Percentiles rank a stretch among this genome's conserved stretches.
Evolutionary conservation across 345 rosid genomes (phyloP).

Genomic region (Eucalyptus pauciflora): DNA sequence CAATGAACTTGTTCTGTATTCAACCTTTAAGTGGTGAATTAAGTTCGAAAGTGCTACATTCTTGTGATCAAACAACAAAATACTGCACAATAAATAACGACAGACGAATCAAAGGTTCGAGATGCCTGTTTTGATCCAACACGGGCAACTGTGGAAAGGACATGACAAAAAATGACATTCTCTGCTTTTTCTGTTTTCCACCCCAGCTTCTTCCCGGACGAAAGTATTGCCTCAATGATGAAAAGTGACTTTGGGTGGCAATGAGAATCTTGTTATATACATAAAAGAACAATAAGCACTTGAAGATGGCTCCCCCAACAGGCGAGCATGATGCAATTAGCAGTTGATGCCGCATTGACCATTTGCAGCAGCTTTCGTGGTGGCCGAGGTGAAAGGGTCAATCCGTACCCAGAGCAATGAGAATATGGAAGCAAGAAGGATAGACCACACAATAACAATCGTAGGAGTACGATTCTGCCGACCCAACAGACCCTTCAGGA

Average conservation of each 20-base stretch:
- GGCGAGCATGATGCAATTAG: neutral
- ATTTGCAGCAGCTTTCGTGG: conserved; percentile 33
- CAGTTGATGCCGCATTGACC: conserved; percentile 75
- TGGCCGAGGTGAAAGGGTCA: conserved; percentile 60
- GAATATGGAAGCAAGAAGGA: conserved; percentile 96
- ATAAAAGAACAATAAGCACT: neutral
- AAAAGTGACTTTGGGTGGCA: neutral
- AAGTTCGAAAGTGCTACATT: neutral
- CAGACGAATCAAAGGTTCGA: neutral
- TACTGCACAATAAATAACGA: neutral
- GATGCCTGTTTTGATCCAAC: neutral
- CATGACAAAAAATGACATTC: neutral
- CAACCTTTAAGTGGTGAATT: neutral
- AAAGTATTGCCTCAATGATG: neutral
- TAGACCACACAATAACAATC: conserved; percentile 96
- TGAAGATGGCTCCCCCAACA: neutral
- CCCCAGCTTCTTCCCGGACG: neutral
- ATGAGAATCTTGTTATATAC: conserved; percentile 7
- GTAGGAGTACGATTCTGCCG: conserved; percentile 97
- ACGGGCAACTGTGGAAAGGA: neutral
- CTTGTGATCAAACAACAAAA: neutral
- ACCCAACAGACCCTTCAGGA: conserved; percentile 95
- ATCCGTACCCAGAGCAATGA: conserved; percentile 98
- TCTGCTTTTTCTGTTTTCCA: neutral
- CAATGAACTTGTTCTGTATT: neutral